Evolutionary conservation across 345 rosid genomes (phyloP), one percentile per base, ranked within the genome.

Genomic region (Bruguiera gymnorhiza): DNA sequence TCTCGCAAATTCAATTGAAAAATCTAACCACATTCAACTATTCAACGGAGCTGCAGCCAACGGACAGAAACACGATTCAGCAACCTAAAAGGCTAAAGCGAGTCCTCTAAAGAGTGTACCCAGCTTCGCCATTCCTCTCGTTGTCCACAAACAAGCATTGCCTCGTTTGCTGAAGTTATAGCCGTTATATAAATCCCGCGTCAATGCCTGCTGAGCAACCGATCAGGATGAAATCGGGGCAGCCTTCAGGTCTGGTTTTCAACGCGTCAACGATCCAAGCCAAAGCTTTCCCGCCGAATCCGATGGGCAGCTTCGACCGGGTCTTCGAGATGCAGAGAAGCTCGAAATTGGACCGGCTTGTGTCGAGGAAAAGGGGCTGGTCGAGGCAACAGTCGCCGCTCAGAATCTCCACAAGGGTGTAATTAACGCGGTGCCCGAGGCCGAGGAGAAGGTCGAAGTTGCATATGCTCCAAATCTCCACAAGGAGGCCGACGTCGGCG

Each of bases 151-250:
- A 94, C 97, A 6, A 91, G 67, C 1, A 94, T 87, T 2, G 97
- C 96, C 71, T 91, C 96, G 19, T 94, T 91, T 0, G 98, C 97
- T 3, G 97, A 95, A 48, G 95, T 91, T n/a, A 91, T 91, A 2
- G 97, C 97, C 0, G 97, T 91, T 60, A 94, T 60, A 94, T 91
- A 63, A 91, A 91, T 20, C 97, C 97, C 8, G 98, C 97, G 62
- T 94, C 97, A n/a, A 94, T 94, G 6, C 98, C 98, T 0, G 97
- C 96, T 0, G 98, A 97, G 27, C 96, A 91, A 67, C 91, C 98
- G 9, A 89, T 91, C 65, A 94, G 26, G 32, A 91, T 89, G 69
- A 89, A 94, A 63, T 94, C 91, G 1, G 98, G 97, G 15, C 83
- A 80, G 0, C 97, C 95, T 73, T 89, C 95, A 6, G 85, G 73